Evolutionary conservation across 139 green algal species (phyloP), one percentile per base, ranked within the genome.

Genomic region (Asterochloris sp.): DNA sequence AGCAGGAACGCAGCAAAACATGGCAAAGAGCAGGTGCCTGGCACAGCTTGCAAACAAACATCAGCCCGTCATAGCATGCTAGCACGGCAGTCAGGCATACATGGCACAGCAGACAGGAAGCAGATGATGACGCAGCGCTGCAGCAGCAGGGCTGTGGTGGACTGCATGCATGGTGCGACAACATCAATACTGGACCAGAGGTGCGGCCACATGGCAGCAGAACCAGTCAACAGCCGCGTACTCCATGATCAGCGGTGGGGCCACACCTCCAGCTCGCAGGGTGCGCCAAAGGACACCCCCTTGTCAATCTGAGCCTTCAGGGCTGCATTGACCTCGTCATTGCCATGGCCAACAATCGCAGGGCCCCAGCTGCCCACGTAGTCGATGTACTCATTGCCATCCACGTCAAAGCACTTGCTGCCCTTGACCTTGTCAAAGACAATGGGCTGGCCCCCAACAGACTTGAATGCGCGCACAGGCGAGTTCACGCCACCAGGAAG

Each of bases 361-460:
- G 97, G 97, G 61, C 97, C 97, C 97, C 97, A 99, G 60, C 88
- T 93, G 84, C 97, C 97, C 62, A 99, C 93, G 82, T 99, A 99
- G 90, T 99, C 97, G 69, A 99, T 77, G 85, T 91, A 92, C 87
- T 95, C 92, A 91, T 98, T 98, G 84, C 88, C 85, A 83, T 98
- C 95, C 12, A 97, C 95, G 79, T 99, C 97, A 76, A 87, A 98
- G 86, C 90, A 93, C 84, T 99, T 94, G 26, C 92, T 83, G 54
- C 96, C 97, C 73, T 99, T 98, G 23, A 99, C 97, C 64, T 83
- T 88, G 66, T 99, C 97, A 86, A 99, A 99, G 24, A 99, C 91
- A 76, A 99, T 98, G 78, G 97, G 97, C 78, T 94, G 85, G 74
- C 97, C 97, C 76, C 97, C 97, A n/a, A 99, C 97, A 66, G 92